phyloP scores from a whole-genome alignment of 179 eudicot species.

The Silene vulgaris region DNA sequence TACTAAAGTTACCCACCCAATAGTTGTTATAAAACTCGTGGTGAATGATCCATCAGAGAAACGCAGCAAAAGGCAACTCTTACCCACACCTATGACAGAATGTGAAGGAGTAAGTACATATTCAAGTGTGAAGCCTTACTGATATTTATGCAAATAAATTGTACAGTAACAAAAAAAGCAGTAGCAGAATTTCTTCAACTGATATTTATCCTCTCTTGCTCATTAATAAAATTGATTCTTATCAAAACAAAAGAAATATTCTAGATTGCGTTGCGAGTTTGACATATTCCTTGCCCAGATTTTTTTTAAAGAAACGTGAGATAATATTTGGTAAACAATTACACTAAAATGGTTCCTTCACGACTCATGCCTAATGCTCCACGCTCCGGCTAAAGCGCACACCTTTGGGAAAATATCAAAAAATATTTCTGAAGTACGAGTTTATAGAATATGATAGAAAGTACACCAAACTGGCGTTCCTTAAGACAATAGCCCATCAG shows the following conservation, averaged over 20 bases:
- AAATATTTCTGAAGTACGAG: not conserved
- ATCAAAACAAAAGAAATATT: not conserved
- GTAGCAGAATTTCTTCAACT: not conserved
- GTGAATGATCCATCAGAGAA: constrained; percentile 54
- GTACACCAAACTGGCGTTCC: not conserved
- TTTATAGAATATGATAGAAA: not conserved
- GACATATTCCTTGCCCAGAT: not conserved
- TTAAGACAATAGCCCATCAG: not conserved
- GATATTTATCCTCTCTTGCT: not conserved
- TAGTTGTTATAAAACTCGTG: constrained; percentile 44
- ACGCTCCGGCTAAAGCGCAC: not conserved
- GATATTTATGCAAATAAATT: not conserved
- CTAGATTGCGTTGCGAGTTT: not conserved
- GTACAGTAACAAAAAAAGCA: not conserved
- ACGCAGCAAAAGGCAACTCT: constrained; percentile 53
- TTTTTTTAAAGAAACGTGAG: not conserved
- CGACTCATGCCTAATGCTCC: not conserved
- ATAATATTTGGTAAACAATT: not conserved
- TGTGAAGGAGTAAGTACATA: not conserved
- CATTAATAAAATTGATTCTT: not conserved
- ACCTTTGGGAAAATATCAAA: not conserved
- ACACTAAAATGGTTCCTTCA: not conserved
- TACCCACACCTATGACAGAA: constrained; percentile 40
- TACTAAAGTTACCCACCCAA: constrained; percentile 29
- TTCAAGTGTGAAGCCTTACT: not conserved